These are phyloP conservation scores for Calocera viscosa DNA, from an alignment of 768 basidiomycete genomes.

Conservation along the genomic window DNA sequence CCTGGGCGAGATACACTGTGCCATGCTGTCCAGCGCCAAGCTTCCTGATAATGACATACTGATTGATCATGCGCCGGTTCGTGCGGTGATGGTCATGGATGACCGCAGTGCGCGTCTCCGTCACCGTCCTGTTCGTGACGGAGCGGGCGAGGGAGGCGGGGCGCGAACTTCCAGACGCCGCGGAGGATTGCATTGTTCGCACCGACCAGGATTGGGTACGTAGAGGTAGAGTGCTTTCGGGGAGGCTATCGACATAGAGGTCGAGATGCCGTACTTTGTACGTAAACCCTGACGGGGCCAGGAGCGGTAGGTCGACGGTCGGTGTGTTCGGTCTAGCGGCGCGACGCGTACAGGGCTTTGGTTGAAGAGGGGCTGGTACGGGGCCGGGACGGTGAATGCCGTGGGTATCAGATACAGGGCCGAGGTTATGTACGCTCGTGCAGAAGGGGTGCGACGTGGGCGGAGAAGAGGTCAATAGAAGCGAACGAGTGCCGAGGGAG, in stretches of 20 bases:
- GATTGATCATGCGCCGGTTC: slow-evolving; percentile 46
- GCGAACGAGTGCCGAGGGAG: neutral
- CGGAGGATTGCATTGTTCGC: slow-evolving; percentile 5
- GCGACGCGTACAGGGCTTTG: neutral
- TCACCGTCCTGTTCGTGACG: neutral
- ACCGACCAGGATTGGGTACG: neutral
- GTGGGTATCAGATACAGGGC: neutral
- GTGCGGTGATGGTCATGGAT: neutral
- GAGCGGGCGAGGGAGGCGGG: slow-evolving; percentile 4
- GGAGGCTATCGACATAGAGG: slow-evolving; percentile 5
- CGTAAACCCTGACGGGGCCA: slow-evolving; percentile 9
- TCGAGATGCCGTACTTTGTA: slow-evolving; percentile 7
- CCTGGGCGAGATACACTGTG: slow-evolving; percentile 37
- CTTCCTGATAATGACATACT: slow-evolving; percentile 63
- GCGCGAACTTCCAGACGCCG: neutral
- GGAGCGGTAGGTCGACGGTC: neutral
- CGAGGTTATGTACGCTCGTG: neutral
- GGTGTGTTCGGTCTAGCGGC: neutral
- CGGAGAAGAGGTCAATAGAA: slow-evolving; percentile 1
- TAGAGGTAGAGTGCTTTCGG: neutral
- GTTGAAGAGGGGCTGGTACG: neutral
- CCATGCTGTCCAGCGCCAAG: slow-evolving; percentile 88
- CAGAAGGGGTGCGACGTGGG: neutral
- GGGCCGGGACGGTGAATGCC: neutral
- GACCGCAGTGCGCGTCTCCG: neutral